Evolutionary conservation across 1,139 yeast genomes (phyloP), one percentile per base, ranked within the genome.

Genomic region (Scheffersomyces segobiensis): DNA sequence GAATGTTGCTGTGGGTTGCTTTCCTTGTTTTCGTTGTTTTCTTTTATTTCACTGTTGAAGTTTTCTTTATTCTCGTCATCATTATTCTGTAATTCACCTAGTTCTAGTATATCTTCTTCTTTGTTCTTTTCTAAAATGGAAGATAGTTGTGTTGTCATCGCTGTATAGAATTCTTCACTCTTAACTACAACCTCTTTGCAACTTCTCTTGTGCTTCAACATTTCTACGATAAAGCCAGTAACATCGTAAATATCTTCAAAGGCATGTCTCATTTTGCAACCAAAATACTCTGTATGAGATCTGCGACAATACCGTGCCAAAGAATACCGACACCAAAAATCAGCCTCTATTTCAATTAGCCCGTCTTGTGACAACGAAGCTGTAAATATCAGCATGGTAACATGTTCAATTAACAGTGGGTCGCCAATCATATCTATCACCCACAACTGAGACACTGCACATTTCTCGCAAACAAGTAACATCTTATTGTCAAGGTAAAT

Each of bases 221-320:
- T 10, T 32, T 32, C 42, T 7, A 12, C 42, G 12, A 32, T 32
- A 58, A 56, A 17, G 32, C 50, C 18, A 48, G 42, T 17, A 21
- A 5, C 46, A n/a, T 24, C 39, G 3, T 8, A 32, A 18, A n/a
- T n/a, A 14, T 24, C 17, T 52, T 17, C 47, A 32, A 52, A 42
- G 21, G 46, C 32, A 8, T 26, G 21, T 22, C 47, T 17, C 53
- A 52, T 26, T 52, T 32, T 56, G 56, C 21, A 60, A 32, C 20
- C 57, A 52, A 47, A 61, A 61, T 8, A 60, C 55, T 21, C 56
- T 50, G 20, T 21, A 24, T 20, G 47, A 49, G 52, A 46, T 46
- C 17, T 39, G 46, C 48, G 49, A 48, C 12, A 50, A 39, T 46
- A 42, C 20, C 19, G 50, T n/a, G 39, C 12, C 55, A 32, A 48